Evolutionary conservation across 768 basidiomycete species (phyloP), one percentile per base, ranked within the genome.

Genomic region (Harrya chromipes): DNA sequence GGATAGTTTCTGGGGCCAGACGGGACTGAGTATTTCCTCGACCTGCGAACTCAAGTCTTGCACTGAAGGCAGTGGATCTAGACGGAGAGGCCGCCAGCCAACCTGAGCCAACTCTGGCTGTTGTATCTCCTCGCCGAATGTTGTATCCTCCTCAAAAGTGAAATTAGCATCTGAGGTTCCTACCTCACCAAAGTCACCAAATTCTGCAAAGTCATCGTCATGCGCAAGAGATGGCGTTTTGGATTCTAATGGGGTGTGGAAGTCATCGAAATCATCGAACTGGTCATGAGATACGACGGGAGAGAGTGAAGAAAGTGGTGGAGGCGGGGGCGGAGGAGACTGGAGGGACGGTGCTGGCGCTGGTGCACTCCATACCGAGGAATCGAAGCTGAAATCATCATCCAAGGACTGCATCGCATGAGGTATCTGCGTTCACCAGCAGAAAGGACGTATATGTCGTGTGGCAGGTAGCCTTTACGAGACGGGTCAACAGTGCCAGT

Each of bases 201-300:
- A 92, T 57, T 92, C 90, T 43, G 83, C 88, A 68, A 90, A 90
- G 50, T 90, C 88, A 57, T 90, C 91, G 40, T 87, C 85, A 13
- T 64, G 68, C 16, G 40, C 64, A 14, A 70, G 39, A 20, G 67
- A 68, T 20, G 68, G 64, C 1, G 72, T 77, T 24, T 74, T 71
- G 29, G 79, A 79, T 54, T 53, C 71, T 62, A 54, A 71, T 65
- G 54, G 79, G 78, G 66, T 76, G 58, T 77, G 76, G 46, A 78
- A 74, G 51, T 72, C 68, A 19, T 69, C 69, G 59, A 83, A 83
- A 46, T 82, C 81, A 48, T 84, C 79, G 57, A 78, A 72, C 33
- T 68, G 67, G 66, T 68, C 52, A 60, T 69, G 61, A 59, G 60
- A 59, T 29, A 26, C 26, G 16, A 60, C 57, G 20, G 70, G 66